Conservation (phyloP, 345 rosid genomes). For the Streptanthus diversifolius region DNA sequence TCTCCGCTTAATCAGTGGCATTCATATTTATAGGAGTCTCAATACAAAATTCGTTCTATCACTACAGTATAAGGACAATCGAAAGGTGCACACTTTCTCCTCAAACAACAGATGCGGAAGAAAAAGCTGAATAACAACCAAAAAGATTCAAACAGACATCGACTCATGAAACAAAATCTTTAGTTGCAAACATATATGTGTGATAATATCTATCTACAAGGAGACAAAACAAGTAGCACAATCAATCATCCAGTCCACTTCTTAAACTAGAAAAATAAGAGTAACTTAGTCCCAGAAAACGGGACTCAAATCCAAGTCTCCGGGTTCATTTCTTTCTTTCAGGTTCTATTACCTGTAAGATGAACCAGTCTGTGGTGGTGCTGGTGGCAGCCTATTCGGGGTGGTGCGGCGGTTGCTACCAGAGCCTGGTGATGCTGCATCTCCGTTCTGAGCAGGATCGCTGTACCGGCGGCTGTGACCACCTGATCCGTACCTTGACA, state of each 20-base stretch:
- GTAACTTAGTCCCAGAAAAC: constrained; percentile 21
- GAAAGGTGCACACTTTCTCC: not conserved
- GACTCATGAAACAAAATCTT: constrained; percentile 20
- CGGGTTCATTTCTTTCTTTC: not conserved
- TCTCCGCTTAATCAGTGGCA: no score
- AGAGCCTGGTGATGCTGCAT: constrained; percentile 46
- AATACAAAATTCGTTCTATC: not conserved
- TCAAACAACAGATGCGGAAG: not conserved
- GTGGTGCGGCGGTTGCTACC: constrained; percentile 66
- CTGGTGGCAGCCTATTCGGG: constrained; percentile 79
- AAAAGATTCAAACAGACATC: constrained; percentile 11
- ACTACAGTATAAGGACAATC: not conserved
- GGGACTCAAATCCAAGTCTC: constrained; percentile 17
- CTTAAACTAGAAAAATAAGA: constrained; percentile 21
- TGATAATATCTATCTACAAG: constrained; percentile 28
- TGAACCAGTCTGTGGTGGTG: constrained; percentile 69
- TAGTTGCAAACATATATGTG: constrained; percentile 11
- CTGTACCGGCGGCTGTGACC: constrained; percentile 71
- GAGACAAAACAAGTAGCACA: constrained; percentile 23
- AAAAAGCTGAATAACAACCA: constrained; percentile 2
- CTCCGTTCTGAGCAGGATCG: constrained; percentile 74
- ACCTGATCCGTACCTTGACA: constrained; percentile 45
- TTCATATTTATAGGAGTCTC: no score
- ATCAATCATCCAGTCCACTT: constrained; percentile 16
- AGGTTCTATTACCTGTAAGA: constrained; percentile 49